These are phyloP conservation scores for Lycium barbarum DNA, from an alignment of 257 asterid species.

Conservation along the genomic window DNA sequence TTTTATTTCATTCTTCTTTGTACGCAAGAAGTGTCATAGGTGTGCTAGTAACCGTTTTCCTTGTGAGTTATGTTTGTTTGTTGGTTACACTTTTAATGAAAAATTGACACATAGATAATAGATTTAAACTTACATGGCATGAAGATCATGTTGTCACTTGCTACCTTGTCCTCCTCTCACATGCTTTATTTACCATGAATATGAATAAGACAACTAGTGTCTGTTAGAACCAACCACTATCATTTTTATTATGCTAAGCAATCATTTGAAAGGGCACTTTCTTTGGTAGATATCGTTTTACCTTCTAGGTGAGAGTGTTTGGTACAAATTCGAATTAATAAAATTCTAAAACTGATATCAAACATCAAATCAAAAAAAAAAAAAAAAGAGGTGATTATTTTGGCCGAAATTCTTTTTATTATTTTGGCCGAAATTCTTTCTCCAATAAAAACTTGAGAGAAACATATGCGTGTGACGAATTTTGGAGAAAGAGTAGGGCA, in stretches of 20 bases:
- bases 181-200: neutral
- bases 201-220: neutral
- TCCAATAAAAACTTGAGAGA: neutral
- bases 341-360: neutral
- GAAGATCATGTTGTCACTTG: neutral
- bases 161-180: neutral
- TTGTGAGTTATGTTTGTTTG: constrained; percentile 16
- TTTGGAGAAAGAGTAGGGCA: too few species aligned
- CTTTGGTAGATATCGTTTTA: neutral
- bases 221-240: neutral
- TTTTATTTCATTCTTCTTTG: neutral
- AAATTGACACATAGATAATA: neutral
- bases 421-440: neutral
- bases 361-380: neutral
- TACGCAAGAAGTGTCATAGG: constrained; percentile 9
- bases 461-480: too few species aligned
- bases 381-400: neutral
- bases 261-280: neutral
- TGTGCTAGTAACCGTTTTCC: constrained; percentile 4
- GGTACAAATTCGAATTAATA: neutral
- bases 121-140: constrained; percentile 6
- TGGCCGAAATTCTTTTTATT: neutral
- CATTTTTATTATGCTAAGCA: neutral
- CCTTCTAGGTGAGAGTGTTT: neutral
- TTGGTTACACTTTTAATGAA: constrained; percentile 3